Percentiles rank a stretch among this genome's conserved stretches.
phyloP scores from a whole-genome alignment of 2,329 filamentous ascomycete genomes.

The Arthrinium puccinioides region DNA sequence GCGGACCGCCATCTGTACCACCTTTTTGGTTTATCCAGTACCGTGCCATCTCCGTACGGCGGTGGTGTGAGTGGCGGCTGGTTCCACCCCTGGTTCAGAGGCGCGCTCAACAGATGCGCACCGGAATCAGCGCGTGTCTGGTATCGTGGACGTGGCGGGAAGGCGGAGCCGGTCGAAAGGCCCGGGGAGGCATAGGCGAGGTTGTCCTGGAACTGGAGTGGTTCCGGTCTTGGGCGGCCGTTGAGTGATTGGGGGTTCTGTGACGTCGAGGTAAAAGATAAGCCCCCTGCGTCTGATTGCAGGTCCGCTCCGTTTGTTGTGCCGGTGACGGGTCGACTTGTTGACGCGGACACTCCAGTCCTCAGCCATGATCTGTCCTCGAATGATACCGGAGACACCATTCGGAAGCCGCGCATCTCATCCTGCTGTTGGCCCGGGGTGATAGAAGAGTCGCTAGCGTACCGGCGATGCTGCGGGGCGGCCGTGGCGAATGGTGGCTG shows the following conservation, averaged over 20 bases:
- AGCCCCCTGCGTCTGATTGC: no score
- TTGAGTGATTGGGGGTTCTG: background rate
- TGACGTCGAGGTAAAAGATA: conserved; percentile 2
- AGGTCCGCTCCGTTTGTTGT: no score
- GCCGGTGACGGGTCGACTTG: no score
- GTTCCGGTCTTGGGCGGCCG: conserved; percentile 9
- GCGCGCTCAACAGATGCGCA: conserved; percentile 11
- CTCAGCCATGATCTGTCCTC: no score
- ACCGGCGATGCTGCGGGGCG: no score
- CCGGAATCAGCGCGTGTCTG: conserved; percentile 10
- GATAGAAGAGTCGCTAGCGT: no score
- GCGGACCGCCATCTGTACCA: conserved; percentile 29
- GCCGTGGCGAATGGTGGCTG: no score
- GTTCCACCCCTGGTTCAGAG: background rate
- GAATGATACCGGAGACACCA: no score
- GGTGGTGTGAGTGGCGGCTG: background rate
- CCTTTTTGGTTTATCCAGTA: background rate
- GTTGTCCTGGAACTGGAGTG: conserved; percentile 13
- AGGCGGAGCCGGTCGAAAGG: conserved; percentile 7
- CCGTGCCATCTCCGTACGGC: conserved; percentile 4
- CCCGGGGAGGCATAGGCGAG: conserved; percentile 7
- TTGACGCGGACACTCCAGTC: no score
- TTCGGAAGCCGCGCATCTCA: no score
- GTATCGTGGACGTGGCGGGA: conserved; percentile 11
- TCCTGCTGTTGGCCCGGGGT: no score